These are phyloP conservation scores for Melanomma pulvis-pyrius DNA, from an alignment of 495 filamentous ascomycete genomes.

Conservation along the genomic window DNA sequence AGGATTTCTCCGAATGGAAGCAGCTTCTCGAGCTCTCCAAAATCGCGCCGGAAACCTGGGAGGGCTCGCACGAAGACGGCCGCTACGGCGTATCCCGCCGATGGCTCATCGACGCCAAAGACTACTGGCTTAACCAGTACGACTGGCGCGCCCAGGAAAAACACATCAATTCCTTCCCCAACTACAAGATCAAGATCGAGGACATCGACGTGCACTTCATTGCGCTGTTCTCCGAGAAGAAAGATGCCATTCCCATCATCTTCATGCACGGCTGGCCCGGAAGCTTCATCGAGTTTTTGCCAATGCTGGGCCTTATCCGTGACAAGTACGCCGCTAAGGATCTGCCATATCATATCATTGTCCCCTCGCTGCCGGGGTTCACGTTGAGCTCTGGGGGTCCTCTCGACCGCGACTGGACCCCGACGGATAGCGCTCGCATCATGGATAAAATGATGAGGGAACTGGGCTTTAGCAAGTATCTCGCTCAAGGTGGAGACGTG, in stretches of 20 bases:
- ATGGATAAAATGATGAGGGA: slow-evolving; percentile 62
- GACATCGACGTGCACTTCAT: slow-evolving; percentile 62
- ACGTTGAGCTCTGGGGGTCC: slow-evolving; percentile 59
- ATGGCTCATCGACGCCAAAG: slow-evolving; percentile 60
- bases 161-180: slow-evolving; percentile 64
- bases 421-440: slow-evolving; percentile 50
- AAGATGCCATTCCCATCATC: slow-evolving; percentile 63
- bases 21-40: slow-evolving; percentile 56
- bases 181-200: slow-evolving; percentile 59
- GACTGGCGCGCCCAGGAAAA: slow-evolving; percentile 55
- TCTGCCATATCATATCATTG: slow-evolving; percentile 67
- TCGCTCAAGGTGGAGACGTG: slow-evolving; percentile 70
- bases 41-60: slow-evolving; percentile 56
- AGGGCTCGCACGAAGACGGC: slow-evolving; percentile 51
- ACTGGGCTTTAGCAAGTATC: slow-evolving; percentile 62
- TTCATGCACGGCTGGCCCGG: slow-evolving; percentile 67
- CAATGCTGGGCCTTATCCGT: slow-evolving; percentile 50
- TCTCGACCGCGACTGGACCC: slow-evolving; percentile 52
- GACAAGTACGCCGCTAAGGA: slow-evolving; percentile 57
- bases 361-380: slow-evolving; percentile 67
- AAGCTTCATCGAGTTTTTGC: slow-evolving; percentile 56
- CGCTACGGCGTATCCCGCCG: slow-evolving; percentile 55
- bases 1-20: slow-evolving; percentile 53
- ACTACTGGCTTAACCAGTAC: slow-evolving; percentile 54
- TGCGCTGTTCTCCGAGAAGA: slow-evolving; percentile 61